These are phyloP conservation scores for Dictyophora rubrovolvata DNA, from an alignment of 768 basidiomycete species.

Conservation along the genomic window DNA sequence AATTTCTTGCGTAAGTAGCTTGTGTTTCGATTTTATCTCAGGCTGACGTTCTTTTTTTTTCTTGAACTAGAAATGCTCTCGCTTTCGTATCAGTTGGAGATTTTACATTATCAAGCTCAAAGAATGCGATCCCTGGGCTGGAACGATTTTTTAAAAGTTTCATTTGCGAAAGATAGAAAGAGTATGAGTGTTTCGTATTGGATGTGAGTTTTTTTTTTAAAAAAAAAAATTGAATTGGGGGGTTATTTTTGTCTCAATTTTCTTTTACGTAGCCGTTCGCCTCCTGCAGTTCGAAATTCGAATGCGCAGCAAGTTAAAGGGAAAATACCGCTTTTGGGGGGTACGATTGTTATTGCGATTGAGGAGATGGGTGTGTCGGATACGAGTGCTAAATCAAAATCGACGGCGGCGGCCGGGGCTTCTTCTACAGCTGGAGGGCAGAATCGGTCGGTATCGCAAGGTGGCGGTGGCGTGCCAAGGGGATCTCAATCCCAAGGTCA, in stretches of 20 bases:
- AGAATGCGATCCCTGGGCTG: conserved; percentile 81
- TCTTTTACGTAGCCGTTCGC: conserved; percentile 26
- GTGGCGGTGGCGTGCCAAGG: conserved; percentile 37
- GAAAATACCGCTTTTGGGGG: conserved; percentile 54
- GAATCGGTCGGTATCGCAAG: conserved; percentile 25
- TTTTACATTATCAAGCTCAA: conserved; percentile 73
- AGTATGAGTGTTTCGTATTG: conserved; percentile 74
- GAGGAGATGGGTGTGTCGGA: conserved; percentile 28
- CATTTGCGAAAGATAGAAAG: conserved; percentile 60
- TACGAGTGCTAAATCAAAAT: neutral
- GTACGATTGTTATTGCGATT: conserved; percentile 64
- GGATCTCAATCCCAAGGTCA: conserved; percentile 40
- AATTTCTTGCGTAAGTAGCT: conserved; percentile 74
- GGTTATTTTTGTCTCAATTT: neutral
- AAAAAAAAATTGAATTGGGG: neutral
- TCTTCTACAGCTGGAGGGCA: too few relatives aligned
- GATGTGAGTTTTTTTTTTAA: conserved; percentile 40
- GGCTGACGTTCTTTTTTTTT: conserved; percentile 1
- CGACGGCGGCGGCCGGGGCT: neutral
- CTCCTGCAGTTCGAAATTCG: conserved; percentile 22
- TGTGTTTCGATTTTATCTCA: conserved; percentile 2
- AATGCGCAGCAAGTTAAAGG: conserved; percentile 18
- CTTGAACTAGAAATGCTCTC: conserved; percentile 69
- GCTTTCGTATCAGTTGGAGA: conserved; percentile 85
- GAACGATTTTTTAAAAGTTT: conserved; percentile 64